Percentiles rank a stretch among this genome's conserved stretches.
phyloP scores from a whole-genome alignment of 2,329 filamentous ascomycete species.

The Hypoxylon sp. region DNA sequence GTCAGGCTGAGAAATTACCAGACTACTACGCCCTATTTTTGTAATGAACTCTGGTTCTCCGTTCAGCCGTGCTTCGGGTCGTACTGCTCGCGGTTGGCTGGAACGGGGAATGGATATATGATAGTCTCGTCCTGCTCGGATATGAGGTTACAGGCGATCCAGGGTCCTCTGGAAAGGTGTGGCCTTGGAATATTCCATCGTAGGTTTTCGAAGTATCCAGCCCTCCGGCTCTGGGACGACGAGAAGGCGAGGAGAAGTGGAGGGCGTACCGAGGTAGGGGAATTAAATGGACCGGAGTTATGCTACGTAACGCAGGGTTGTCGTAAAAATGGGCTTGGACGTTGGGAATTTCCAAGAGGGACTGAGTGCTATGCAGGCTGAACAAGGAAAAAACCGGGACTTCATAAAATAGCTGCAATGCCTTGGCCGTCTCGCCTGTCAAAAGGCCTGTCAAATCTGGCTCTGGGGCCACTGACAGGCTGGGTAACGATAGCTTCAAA shows the following conservation, averaged over 20 bases:
- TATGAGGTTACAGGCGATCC: constrained; percentile 4
- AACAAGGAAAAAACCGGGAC: constrained; percentile 7
- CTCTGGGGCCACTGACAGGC: no score
- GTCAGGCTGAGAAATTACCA: not conserved
- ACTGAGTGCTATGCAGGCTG: constrained; percentile 15
- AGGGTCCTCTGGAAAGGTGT: constrained; percentile 24
- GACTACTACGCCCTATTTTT: no score
- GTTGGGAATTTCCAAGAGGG: constrained; percentile 27
- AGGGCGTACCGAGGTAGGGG: constrained; percentile 17
- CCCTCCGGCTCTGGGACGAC: constrained; percentile 32
- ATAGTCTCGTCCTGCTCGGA: constrained; percentile 9
- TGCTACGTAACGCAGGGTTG: constrained; percentile 9
- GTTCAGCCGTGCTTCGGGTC: constrained; percentile 7
- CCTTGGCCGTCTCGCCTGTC: not conserved
- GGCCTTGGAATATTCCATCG: constrained; percentile 34
- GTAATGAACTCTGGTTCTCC: not conserved
- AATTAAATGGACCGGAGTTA: constrained; percentile 21
- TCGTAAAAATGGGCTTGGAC: constrained; percentile 9
- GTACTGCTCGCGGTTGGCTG: constrained; percentile 1
- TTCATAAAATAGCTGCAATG: constrained; percentile 13
- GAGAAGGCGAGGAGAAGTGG: not conserved
- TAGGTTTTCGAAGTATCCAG: constrained; percentile 32
- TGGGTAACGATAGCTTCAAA: constrained; percentile 22
- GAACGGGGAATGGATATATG: constrained; percentile 16
- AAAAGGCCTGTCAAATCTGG: no score